phyloP scores from a whole-genome alignment of 2,329 filamentous ascomycete species.

The Calonectria hongkongensis region DNA sequence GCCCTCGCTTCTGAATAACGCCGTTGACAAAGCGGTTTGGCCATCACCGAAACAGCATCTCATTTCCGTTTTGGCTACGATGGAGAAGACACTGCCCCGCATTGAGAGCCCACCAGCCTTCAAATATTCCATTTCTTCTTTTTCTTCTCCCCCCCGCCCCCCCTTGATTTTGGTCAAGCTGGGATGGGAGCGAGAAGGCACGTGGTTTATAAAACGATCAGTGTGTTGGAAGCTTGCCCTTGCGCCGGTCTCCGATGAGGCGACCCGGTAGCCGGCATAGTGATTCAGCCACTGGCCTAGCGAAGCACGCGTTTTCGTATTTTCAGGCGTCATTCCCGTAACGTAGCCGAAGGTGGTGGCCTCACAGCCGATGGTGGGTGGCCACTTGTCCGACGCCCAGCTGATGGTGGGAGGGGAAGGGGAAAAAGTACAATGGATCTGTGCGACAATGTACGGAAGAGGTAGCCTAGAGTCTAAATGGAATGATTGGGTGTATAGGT shows the following conservation, averaged over 20 bases:
- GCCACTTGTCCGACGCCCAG: conserved; percentile 12
- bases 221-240: conserved; percentile 4
- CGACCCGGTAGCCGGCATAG: conserved; percentile 11
- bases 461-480: conserved; percentile 25
- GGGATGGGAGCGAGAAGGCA: conserved; percentile 18
- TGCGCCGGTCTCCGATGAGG: conserved; percentile 5
- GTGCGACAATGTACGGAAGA: conserved; percentile 26
- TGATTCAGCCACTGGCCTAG: conserved; percentile 34
- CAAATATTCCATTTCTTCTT: background rate
- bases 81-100: background rate
- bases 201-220: background rate
- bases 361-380: conserved; percentile 43
- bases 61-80: conserved; percentile 28
- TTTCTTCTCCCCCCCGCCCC: background rate
- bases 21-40: conserved; percentile 20
- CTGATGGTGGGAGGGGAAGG: conserved; percentile 51
- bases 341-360: conserved; percentile 38
- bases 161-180: background rate
- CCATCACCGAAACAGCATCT: conserved; percentile 16
- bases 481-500: background rate
- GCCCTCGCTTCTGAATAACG: conserved; percentile 34
- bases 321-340: conserved; percentile 42
- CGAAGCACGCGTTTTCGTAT: conserved; percentile 45
- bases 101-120: background rate
- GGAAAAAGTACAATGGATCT: conserved; percentile 26